Conservation (phyloP, 345 rosid species). For the Arabis hirsuta region DNA sequence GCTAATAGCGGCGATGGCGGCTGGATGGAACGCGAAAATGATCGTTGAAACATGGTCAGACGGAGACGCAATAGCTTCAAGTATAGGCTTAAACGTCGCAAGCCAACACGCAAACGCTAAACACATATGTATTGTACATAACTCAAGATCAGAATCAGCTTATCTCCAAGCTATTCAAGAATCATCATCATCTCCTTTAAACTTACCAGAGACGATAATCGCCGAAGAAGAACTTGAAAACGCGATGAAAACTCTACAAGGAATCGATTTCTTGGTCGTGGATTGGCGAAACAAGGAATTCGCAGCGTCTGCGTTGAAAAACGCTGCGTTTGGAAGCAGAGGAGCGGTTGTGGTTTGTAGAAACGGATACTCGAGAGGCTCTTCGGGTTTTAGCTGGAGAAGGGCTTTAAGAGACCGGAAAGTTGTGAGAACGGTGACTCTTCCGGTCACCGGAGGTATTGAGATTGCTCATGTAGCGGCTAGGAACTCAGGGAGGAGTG, state of each 20-base stretch:
- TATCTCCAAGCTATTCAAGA: conserved; percentile 54
- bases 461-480: conserved; percentile 83
- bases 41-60: conserved; percentile 79
- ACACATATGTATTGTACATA: conserved; percentile 79
- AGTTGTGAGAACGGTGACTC: conserved; percentile 72
- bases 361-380: conserved; percentile 58
- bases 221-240: conserved; percentile 63
- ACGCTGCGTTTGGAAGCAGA: conserved; percentile 60
- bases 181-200: conserved; percentile 27
- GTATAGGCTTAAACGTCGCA: conserved; percentile 81
- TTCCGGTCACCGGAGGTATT: conserved; percentile 88
- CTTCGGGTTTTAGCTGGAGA: conserved; percentile 59
- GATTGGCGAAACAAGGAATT: conserved; percentile 62
- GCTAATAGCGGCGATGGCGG: conserved; percentile 92
- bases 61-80: conserved; percentile 67
- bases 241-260: conserved; percentile 54
- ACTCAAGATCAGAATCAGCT: conserved; percentile 56
- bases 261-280: conserved; percentile 80
- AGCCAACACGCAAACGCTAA: conserved; percentile 69
- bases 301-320: conserved; percentile 51
- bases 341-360: conserved; percentile 89
- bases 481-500: conserved; percentile 42
- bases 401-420: conserved; percentile 53
- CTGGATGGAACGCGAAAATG: conserved; percentile 84
- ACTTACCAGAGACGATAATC: conserved; percentile 52